Conservation (phyloP, 140 eudicot genomes). For the Erigeron philadelphicus region DNA sequence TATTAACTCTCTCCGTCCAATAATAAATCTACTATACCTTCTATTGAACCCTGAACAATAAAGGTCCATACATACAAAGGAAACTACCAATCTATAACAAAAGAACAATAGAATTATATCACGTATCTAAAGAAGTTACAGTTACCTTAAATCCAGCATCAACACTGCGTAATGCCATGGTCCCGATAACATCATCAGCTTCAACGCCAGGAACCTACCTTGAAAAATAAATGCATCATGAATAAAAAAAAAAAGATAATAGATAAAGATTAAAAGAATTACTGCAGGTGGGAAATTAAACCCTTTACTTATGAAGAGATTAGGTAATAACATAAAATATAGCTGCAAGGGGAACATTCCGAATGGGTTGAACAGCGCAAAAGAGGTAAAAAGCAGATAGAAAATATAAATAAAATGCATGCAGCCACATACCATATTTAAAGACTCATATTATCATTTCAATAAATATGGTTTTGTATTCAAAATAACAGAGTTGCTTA, state of each 20-base stretch:
- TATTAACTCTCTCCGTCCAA: no score
- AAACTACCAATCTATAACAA: neutral
- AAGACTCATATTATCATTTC: no score
- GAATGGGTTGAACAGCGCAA: neutral
- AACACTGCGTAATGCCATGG: conserved; percentile 80
- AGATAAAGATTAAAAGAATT: no score
- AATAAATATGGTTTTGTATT: no score
- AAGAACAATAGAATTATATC: conserved; percentile 12
- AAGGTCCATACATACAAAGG: conserved; percentile 1
- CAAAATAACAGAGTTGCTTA: no score
- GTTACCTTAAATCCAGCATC: conserved; percentile 80
- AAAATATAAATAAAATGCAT: no score
- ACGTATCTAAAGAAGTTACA: conserved; percentile 17
- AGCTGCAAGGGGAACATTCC: neutral
- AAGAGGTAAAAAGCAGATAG: no score
- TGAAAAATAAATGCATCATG: conserved; percentile 21
- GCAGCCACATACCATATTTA: no score
- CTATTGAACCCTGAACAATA: conserved; percentile 7
- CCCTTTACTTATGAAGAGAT: no score
- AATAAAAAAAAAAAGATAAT: conserved; percentile 15
- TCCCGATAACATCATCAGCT: conserved; percentile 99
- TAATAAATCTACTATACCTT: neutral
- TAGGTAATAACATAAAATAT: no score
- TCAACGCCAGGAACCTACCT: conserved; percentile 96
- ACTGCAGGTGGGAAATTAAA: no score